Conservation (phyloP, 2,329 filamentous ascomycete genomes). For the Apiospora aurea region DNA sequence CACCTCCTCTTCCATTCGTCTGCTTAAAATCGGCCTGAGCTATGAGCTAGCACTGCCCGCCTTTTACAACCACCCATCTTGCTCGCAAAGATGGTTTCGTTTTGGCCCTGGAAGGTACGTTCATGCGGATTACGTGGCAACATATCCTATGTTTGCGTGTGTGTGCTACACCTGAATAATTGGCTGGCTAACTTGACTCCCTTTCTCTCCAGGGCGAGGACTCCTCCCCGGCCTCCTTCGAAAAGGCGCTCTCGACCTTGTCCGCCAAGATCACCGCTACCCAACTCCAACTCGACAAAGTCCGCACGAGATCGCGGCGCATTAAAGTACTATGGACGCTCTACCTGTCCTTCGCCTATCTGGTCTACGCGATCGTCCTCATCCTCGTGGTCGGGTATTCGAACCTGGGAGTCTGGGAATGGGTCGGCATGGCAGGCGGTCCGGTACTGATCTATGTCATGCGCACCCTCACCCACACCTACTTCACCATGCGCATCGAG, state of each 20-base stretch:
- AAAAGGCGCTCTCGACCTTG: conserved; percentile 85
- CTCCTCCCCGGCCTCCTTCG: conserved; percentile 88
- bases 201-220: conserved; percentile 68
- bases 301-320: conserved; percentile 76
- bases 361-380: conserved; percentile 83
- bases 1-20: neutral
- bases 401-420: conserved; percentile 79
- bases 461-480: conserved; percentile 69
- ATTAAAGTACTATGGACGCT: conserved; percentile 87
- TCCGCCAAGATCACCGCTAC: conserved; percentile 82
- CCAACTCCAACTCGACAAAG: conserved; percentile 75
- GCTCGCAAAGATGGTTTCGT: conserved; percentile 71
- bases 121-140: neutral
- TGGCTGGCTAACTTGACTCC: conserved; percentile 21
- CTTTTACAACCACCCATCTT: conserved; percentile 15
- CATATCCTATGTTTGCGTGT: neutral
- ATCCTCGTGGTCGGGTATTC: conserved; percentile 84
- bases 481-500: conserved; percentile 84
- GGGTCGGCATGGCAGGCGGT: conserved; percentile 77
- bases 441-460: conserved; percentile 83
- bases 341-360: conserved; percentile 89
- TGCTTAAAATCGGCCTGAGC: conserved; percentile 20
- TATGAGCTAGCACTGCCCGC: conserved; percentile 32
- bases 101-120: conserved; percentile 84
- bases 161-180: conserved; percentile 22